Base-by-base conservation (phyloP, 1,284 basidiomycete species). In the Leccinum subfulvum region DNA sequence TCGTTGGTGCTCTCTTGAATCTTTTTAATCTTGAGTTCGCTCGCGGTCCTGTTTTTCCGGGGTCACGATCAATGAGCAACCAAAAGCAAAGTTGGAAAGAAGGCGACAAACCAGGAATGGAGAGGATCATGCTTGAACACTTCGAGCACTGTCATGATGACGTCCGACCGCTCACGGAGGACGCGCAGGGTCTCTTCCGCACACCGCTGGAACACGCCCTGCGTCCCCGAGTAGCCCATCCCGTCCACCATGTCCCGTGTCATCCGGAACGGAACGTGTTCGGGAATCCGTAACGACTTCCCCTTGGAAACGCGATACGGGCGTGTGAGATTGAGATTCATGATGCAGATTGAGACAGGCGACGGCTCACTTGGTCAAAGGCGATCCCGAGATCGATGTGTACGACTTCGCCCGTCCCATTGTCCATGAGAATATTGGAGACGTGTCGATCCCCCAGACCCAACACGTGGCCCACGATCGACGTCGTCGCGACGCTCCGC, bases 101-200 rank as follows among this genome's bases (percentile, higher is more conserved):
- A 2, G 41, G 9, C 2, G 9, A 62, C 84, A 61, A 62, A 89
- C 97, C 97, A 99, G 23, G 88, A 90, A 69, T 97, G 93, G 13
- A 99, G 82, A 0, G 97, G 97, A 76, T 99, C 97, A 72, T 98
- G 88, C 75, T 94, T 95, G 85, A 98, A 97, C 11, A 98, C 97
- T 72, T 98, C 96, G 41, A 99, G 83, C 0, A 99, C 91, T 2
- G 96, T 98, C 81, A 97, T 86, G 71, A 99, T 90, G 52, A 97
- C 86, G 61, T 90, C 90, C 0, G 93, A 92, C 8, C 89, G 87
- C 56, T 92, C 89, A 8, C 96, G 85, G 53, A 98, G 79, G 9
- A 98, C 95, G 14, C 95, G 87, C 14, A 99, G 78, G 0, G 95
- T 98, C 76, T 98, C 94, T 77, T 98, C 94, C 3, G 94, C 90